Percentiles rank a stretch among this genome's conserved stretches.
phyloP scores from a whole-genome alignment of 2,329 filamentous ascomycete species.

The Penicillium hordei region DNA sequence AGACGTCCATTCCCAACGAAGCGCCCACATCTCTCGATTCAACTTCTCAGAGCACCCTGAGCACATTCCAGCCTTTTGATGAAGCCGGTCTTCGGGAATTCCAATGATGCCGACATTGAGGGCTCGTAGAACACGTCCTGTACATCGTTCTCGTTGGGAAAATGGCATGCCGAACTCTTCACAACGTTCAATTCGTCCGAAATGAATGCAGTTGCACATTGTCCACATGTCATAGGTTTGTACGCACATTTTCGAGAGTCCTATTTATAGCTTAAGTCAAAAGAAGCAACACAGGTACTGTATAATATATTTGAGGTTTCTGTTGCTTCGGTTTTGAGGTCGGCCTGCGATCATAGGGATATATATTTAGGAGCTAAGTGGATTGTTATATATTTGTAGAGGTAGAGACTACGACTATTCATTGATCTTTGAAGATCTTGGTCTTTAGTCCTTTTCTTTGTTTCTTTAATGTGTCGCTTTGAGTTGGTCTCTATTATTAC shows the following conservation, averaged over 20 bases:
- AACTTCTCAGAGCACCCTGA: neutral
- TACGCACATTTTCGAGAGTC: neutral
- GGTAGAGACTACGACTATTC: neutral
- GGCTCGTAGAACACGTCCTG: neutral
- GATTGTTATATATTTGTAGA: neutral
- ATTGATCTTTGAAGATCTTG: neutral
- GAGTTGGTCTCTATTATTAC: neutral
- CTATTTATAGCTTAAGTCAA: too few species aligned
- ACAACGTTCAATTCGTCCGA: neutral
- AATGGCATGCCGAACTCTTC: slow-evolving; percentile 4
- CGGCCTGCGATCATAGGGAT: too few species aligned
- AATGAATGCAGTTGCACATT: slow-evolving; percentile 3
- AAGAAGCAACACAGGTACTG: neutral
- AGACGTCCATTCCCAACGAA: slow-evolving; percentile 9
- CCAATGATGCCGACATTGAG: neutral
- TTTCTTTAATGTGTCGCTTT: neutral
- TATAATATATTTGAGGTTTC: neutral
- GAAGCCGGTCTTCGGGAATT: slow-evolving; percentile 16
- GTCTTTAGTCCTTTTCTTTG: neutral
- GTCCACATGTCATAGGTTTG: slow-evolving; percentile 1
- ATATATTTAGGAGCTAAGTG: neutral
- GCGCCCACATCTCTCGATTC: slow-evolving; percentile 7
- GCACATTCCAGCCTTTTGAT: slow-evolving; percentile 1
- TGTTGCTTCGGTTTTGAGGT: neutral
- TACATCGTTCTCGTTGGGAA: neutral